These are phyloP conservation scores for Flaveria trinervia DNA, from an alignment of 129 eudicot species.

Conservation along the genomic window DNA sequence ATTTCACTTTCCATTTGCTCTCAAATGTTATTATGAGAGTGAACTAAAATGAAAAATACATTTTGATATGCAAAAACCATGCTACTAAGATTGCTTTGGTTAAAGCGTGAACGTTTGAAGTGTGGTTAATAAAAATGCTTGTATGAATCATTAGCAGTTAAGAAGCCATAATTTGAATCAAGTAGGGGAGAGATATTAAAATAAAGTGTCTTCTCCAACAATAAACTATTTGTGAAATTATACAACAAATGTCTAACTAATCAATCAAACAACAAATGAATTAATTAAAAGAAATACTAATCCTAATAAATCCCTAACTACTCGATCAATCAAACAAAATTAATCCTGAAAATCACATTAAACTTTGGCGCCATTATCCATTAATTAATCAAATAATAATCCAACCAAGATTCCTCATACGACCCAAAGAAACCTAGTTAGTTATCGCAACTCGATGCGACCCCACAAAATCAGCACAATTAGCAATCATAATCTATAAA, in stretches of 20 bases:
- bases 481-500: constrained; percentile 31
- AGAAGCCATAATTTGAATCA: too few relatives aligned
- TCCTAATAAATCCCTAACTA: neutral
- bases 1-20: too few relatives aligned
- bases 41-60: too few relatives aligned
- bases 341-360: neutral
- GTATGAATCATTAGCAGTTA: too few relatives aligned
- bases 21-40: too few relatives aligned
- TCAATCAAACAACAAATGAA: neutral
- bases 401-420: constrained; percentile 12
- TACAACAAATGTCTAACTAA: neutral
- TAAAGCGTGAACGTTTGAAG: too few relatives aligned
- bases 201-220: neutral
- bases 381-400: constrained; percentile 6
- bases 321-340: constrained; percentile 11
- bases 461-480: constrained; percentile 41
- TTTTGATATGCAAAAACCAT: too few relatives aligned
- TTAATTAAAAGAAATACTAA: too few relatives aligned
- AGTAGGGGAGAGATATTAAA: too few relatives aligned
- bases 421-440: constrained; percentile 27
- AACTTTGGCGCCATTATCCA: constrained; percentile 38
- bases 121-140: too few relatives aligned
- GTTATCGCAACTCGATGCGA: constrained; percentile 25
- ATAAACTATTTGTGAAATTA: neutral
- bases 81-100: too few relatives aligned